Base-by-base conservation (phyloP, 768 basidiomycete species). In the Clitopilus passeckerianus region DNA sequence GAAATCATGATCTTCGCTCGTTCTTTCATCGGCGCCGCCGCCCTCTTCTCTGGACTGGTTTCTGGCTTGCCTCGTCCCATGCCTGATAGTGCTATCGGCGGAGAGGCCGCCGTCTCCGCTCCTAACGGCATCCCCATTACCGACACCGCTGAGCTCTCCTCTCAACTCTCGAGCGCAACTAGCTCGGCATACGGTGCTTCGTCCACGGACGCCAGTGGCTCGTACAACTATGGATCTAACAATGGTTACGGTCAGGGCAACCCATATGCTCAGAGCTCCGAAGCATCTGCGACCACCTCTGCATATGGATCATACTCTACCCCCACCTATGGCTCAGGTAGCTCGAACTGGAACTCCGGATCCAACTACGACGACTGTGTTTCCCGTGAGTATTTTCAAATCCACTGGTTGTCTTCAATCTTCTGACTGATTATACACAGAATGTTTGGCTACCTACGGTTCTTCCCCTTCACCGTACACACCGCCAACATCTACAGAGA, bases 361-460 rank as follows among this genome's bases (percentile, higher is more conserved):
- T 77, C 75, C 18, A 77, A 77, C 44, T 90, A 89, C 74, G 74
- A 87, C 64, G 77, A 77, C 72, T 91, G 89, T 67, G 88, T 90
- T 37, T 80, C 85, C 64, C 83, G 88, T 90, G 65, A 69, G 86
- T 79, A 6, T n/a, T 16, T 20, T 10, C 35, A 35, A 23, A 44
- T 50, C 24, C 16, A 10, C 22, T 37, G 35, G 52, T 23, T 22
- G 12, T 15, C 6, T 20, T 46, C 37, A 54, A 53, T 43, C 52
- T 5, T 60, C 30, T 60, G 62, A 23, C 23, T 34, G 16, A 22
- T 30, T 30, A 27, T 58, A 34, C 43, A 16, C 60, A 89, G 87
- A 89, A 79, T 91, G 89, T 66, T 70, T 86, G 61, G 83, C 86
- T 54, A 71, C 77, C n/a, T 89, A 77, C 68, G 86, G 84, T 58